Evolutionary conservation across 2,329 filamentous ascomycete species (phyloP).

Genomic region (Pezicula neosporulosa): DNA sequence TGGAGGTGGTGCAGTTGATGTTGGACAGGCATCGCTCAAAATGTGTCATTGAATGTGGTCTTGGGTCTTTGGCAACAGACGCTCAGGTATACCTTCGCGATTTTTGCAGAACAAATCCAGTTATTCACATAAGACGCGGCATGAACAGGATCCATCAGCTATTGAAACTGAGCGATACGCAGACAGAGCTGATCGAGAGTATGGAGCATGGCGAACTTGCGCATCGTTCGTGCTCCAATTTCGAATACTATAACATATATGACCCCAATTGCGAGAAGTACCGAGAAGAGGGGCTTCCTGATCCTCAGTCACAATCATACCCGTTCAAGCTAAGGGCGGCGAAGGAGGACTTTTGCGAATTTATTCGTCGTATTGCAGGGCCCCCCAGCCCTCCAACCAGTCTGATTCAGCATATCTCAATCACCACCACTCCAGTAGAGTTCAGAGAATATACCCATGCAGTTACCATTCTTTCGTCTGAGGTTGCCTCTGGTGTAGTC

Average conservation of each 20-base stretch:
- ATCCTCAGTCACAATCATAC: constrained; percentile 36
- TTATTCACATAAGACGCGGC: constrained; percentile 66
- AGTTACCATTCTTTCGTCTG: constrained; percentile 53
- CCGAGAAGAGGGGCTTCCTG: constrained; percentile 23
- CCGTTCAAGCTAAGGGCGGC: constrained; percentile 42
- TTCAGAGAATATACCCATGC: constrained; percentile 55
- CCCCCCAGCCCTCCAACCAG: constrained; percentile 42
- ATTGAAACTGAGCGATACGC: constrained; percentile 53
- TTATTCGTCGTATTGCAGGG: constrained; percentile 50
- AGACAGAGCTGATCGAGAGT: constrained; percentile 53
- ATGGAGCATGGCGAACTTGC: constrained; percentile 39
- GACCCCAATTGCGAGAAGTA: constrained; percentile 41
- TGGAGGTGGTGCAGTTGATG: constrained; percentile 53
- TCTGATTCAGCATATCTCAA: constrained; percentile 51
- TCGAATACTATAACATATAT: constrained; percentile 73
- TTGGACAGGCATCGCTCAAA: constrained; percentile 51
- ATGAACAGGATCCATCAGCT: constrained; percentile 59
- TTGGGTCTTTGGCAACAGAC: constrained; percentile 57
- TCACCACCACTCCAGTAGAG: constrained; percentile 49
- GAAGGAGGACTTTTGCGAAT: constrained; percentile 52
- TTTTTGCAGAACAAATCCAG: constrained; percentile 58
- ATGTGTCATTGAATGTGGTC: constrained; percentile 65
- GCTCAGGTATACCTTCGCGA: constrained; percentile 56
- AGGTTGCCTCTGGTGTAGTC: constrained; percentile 45
- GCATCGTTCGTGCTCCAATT: constrained; percentile 59